Base-by-base conservation (phyloP, 2,329 filamentous ascomycete species). In the Botrytis pseudocinerea region DNA sequence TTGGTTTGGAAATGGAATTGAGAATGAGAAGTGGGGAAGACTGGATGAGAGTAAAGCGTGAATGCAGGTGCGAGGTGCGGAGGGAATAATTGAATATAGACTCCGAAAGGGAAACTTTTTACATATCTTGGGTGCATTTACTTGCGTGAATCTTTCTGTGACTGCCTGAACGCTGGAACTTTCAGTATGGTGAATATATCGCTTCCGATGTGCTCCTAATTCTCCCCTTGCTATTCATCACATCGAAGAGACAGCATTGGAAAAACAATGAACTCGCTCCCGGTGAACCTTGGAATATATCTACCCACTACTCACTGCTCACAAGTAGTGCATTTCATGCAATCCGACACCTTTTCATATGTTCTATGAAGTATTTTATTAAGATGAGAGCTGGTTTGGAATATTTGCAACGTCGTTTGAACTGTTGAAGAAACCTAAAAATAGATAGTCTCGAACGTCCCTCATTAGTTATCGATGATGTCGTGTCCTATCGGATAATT, bases 41-140 rank as follows among this genome's bases (percentile, higher is more conserved):
- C 60, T 10, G 59, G 44, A 35, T 42, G 57, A 42, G 25, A 40
- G 46, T 16, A 38, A 40, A 51, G 57, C 40, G 68, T 59, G 32
- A 10, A 40, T 42, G 69, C 25, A 64, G 59, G 42, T 20, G 40
- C 40, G 44, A 48, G 10, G 32, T 32, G 32, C 18, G 40, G 40
- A 62, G 44, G 51, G 54, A 38, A 40, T 51, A 60, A 69, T 73
- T 73, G 71, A 73, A 73, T 73, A 73, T 73, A 73, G 64, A 73
- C 71, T 59, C 68, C 22, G 51, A 28, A 66, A 68, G 28, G 51
- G 28, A 72, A 69, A 62, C 46, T 69, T 62, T 10, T 35, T 51
- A 62, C 32, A 57, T 46, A 46, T 40, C 28, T 22, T 46, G n/a
- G 61, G 9, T 25, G 38, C 20, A 16, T 12, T 9, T 46, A 22